Evolutionary conservation across 2,329 filamentous ascomycete genomes (phyloP).

Genomic region (Penicillium verrucosum): DNA sequence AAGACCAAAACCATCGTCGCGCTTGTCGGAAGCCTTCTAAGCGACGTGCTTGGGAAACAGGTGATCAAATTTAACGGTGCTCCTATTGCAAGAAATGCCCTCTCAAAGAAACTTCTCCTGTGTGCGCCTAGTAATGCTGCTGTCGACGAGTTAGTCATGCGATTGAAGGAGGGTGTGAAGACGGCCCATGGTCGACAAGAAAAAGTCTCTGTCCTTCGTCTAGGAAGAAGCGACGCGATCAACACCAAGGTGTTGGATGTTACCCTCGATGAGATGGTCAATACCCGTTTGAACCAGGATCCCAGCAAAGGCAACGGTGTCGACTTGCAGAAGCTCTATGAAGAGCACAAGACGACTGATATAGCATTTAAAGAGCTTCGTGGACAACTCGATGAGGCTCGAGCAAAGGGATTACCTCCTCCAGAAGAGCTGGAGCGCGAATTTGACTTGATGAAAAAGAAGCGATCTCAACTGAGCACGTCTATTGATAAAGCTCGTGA

Average conservation of each 20-base stretch:
- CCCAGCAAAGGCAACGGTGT: constrained; percentile 46
- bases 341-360: constrained; percentile 59
- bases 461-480: constrained; percentile 71
- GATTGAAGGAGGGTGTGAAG: constrained; percentile 82
- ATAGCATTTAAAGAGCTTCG: constrained; percentile 69
- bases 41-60: constrained; percentile 52
- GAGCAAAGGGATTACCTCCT: constrained; percentile 48
- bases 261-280: constrained; percentile 88
- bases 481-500: constrained; percentile 87
- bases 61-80: constrained; percentile 48
- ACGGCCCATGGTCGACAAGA: constrained; percentile 68
- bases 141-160: constrained; percentile 91
- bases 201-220: constrained; percentile 80
- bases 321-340: constrained; percentile 66
- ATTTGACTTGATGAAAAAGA: constrained; percentile 73
- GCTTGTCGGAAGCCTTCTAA: constrained; percentile 85
- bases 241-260: constrained; percentile 86
- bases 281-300: constrained; percentile 59
- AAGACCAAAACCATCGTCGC: constrained; percentile 98
- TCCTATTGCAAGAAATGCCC: constrained; percentile 33
- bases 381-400: constrained; percentile 66
- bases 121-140: constrained; percentile 99
- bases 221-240: constrained; percentile 89
- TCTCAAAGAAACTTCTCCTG: constrained; percentile 81
- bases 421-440: constrained; percentile 63